Conservation (phyloP, 2,329 filamentous ascomycete genomes). For the Alternaria sp. region DNA sequence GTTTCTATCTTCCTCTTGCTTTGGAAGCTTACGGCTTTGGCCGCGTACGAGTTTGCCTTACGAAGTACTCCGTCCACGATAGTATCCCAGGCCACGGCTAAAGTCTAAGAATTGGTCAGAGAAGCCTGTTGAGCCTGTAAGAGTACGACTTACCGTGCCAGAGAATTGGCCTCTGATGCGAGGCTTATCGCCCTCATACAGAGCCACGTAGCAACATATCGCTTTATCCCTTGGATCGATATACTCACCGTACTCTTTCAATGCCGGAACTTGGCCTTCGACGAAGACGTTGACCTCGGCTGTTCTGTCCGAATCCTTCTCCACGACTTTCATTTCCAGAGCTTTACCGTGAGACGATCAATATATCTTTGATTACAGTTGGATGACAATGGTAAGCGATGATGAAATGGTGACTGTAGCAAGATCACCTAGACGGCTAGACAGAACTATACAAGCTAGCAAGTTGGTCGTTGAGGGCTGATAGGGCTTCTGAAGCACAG, state of each 20-base stretch:
- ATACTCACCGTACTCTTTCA: slow-evolving; percentile 48
- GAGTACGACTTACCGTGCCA: slow-evolving; percentile 38
- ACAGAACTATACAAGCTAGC: neutral
- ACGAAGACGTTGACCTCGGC: slow-evolving; percentile 41
- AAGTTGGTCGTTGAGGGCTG: neutral
- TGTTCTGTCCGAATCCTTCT: slow-evolving; percentile 44
- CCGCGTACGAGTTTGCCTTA: slow-evolving; percentile 15
- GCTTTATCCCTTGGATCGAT: slow-evolving; percentile 31
- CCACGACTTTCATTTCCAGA: slow-evolving; percentile 50
- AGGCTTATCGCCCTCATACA: slow-evolving; percentile 42
- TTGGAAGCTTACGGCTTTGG: slow-evolving; percentile 21
- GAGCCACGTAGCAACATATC: slow-evolving; percentile 50
- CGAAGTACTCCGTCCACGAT: slow-evolving; percentile 50
- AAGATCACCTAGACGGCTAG: too few relatives aligned
- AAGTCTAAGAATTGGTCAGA: slow-evolving; percentile 22
- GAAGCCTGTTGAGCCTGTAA: neutral
- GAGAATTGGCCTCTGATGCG: slow-evolving; percentile 41
- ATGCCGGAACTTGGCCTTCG: slow-evolving; percentile 30
- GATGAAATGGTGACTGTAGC: neutral
- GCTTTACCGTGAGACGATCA: neutral
- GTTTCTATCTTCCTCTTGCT: slow-evolving; percentile 35
- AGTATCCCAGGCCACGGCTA: slow-evolving; percentile 45
- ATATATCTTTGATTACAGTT: neutral
- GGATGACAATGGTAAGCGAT: neutral
- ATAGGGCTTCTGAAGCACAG: neutral